Percentiles rank a stretch among this genome's conserved stretches.
These are phyloP conservation scores for Fusarium citri DNA, from an alignment of 2,329 filamentous ascomycete species.

Conservation along the genomic window DNA sequence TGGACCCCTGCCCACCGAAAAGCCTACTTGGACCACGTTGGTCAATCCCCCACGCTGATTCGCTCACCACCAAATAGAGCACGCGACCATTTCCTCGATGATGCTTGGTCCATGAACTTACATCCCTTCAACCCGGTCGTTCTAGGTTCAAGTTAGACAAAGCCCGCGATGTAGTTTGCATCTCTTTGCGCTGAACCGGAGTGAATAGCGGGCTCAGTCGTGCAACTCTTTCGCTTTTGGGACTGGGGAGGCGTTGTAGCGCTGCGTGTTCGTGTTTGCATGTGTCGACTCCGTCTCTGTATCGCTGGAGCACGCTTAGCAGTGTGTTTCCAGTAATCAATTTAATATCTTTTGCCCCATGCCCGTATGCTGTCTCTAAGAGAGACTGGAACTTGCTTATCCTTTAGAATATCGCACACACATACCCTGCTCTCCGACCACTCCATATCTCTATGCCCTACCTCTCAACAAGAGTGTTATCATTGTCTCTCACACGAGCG, in stretches of 20 bases:
- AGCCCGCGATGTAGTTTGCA: constrained; percentile 25
- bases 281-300: constrained; percentile 22
- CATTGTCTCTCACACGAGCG: not conserved
- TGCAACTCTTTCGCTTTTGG: constrained; percentile 41
- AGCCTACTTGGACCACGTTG: constrained; percentile 52
- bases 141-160: constrained; percentile 32
- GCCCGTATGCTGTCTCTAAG: constrained; percentile 5
- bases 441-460: not conserved
- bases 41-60: constrained; percentile 50
- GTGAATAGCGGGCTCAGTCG: constrained; percentile 40
- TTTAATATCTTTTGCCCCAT: constrained; percentile 35
- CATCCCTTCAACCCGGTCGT: constrained; percentile 37
- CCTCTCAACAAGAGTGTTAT: constrained; percentile 3
- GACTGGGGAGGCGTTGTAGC: constrained; percentile 20
- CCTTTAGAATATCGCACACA: constrained; percentile 13
- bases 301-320: constrained; percentile 8
- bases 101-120: constrained; percentile 55
- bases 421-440: constrained; percentile 7
- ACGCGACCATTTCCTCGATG: constrained; percentile 59
- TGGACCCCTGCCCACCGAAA: constrained; percentile 40
- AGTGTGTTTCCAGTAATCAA: constrained; percentile 13
- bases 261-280: constrained; percentile 33
- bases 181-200: constrained; percentile 40
- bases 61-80: constrained; percentile 49
- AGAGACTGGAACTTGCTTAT: constrained; percentile 26